phyloP scores from a whole-genome alignment of 1,284 basidiomycete genomes.

The Ustilago lituana region DNA sequence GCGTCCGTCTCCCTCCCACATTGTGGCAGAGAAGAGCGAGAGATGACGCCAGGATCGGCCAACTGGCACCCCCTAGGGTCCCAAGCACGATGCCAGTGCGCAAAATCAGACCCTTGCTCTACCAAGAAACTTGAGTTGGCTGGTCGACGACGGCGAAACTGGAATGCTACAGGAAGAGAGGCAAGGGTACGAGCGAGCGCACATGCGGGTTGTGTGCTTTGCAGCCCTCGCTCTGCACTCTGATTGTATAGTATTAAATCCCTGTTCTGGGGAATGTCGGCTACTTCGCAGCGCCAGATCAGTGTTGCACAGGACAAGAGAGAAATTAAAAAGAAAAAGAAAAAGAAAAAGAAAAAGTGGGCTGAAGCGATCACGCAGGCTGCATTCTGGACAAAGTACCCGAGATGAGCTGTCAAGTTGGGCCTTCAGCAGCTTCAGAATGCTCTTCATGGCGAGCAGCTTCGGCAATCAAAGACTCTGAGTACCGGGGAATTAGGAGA shows the following conservation, averaged over 20 bases:
- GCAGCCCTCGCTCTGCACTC: background rate
- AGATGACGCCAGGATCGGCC: background rate
- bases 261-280: constrained; percentile 9
- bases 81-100: too few relatives aligned
- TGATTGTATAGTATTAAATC: background rate
- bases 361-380: constrained; percentile 2
- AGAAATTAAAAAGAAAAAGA: too few relatives aligned
- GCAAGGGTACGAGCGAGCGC: background rate
- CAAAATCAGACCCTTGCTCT: background rate
- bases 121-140: constrained; percentile 3
- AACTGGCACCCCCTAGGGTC: too few relatives aligned
- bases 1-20: too few relatives aligned
- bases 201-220: constrained; percentile 5
- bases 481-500: too few relatives aligned
- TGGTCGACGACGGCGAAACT: background rate
- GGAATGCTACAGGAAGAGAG: constrained; percentile 15
- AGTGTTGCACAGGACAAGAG: too few relatives aligned
- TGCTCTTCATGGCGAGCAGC: too few relatives aligned
- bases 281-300: constrained; percentile 9
- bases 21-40: too few relatives aligned
- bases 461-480: too few relatives aligned
- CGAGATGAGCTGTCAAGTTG: constrained; percentile 3
- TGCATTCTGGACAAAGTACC: background rate
- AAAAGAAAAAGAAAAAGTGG: too few relatives aligned
- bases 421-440: too few relatives aligned